Evolutionary conservation across 2,329 filamentous ascomycete species (phyloP), one percentile per base, ranked within the genome.

Genomic region (Sporothrix dimorphospora): DNA sequence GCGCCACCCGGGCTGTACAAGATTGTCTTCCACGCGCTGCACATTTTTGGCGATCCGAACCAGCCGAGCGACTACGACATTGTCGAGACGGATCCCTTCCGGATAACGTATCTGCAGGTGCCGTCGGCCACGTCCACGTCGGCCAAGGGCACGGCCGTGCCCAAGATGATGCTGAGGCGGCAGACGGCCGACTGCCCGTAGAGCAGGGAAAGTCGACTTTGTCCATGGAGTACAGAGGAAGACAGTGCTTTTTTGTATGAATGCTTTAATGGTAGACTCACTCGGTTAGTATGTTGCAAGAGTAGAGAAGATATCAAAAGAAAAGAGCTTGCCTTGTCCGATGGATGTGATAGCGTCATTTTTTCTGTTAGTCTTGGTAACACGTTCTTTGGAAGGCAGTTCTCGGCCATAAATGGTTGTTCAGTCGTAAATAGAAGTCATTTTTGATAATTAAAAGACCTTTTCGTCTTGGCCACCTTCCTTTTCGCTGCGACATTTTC

Each of bases 1-100:
- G 86, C 82, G 1, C 83, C 85, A 0, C 79, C 81, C 0, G 87
- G 87, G 12, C 76, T 77, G 38, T 89, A 89, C 78, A 84, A 83
- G 77, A 79, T 88, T 67, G 80, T 80, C 0, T 79, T 87, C 40
- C 82, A 82, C 72, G 84, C 86, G 2, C 77, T 89, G 74, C 82
- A 82, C 72, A 82, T 89, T 72, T 87, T 85, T 76, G 87, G 87
- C 5, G 81, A 88, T 72, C 78, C 79, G 45, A 77, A 79, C 16
- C 80, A 83, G 71, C 73, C 79, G 1, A 78, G 77, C 4, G 84
- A 88, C 66, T 89, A 85, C 78, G 86, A 88, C 34, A 76, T 79
- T 1, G 76, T 77, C 27, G 81, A 84, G 75, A 81, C 84, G 12
- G 76, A 78, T 0, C 71, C 80, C 0, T 86, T 89, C 73, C 76